phyloP scores from a whole-genome alignment of 495 filamentous ascomycete genomes.

The Neurospora sp. region DNA sequence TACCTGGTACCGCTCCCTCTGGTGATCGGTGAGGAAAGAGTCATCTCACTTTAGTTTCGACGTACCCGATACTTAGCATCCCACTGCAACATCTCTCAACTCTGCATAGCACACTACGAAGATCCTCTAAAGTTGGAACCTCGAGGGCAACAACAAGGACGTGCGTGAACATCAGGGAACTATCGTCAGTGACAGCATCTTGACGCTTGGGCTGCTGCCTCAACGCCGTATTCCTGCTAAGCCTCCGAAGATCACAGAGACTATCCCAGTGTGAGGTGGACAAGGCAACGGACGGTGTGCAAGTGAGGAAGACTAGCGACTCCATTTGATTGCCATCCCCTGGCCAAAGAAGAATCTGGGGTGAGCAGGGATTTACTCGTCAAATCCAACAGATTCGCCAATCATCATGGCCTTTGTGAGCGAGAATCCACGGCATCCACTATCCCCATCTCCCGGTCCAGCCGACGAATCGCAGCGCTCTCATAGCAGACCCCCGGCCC shows the following conservation, averaged over 20 bases:
- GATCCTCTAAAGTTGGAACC: not conserved
- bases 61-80: not conserved
- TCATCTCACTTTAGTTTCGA: not conserved
- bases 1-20: not conserved
- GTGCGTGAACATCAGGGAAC: not conserved
- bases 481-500: not conserved
- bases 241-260: not conserved
- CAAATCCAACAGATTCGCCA: not conserved
- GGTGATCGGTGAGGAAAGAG: not conserved
- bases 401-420: not conserved
- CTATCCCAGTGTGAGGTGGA: not conserved
- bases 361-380: constrained; percentile 13
- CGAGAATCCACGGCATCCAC: not conserved
- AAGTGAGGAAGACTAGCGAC: not conserved
- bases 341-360: constrained; percentile 16
- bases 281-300: not conserved
- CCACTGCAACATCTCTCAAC: not conserved
- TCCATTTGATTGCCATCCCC: not conserved
- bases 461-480: not conserved
- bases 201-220: not conserved
- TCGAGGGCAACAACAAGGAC: not conserved
- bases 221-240: not conserved
- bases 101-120: not conserved
- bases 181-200: not conserved
- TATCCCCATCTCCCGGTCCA: not conserved